Base-by-base conservation (phyloP, 495 filamentous ascomycete genomes). In the Rusavskia elegans region DNA sequence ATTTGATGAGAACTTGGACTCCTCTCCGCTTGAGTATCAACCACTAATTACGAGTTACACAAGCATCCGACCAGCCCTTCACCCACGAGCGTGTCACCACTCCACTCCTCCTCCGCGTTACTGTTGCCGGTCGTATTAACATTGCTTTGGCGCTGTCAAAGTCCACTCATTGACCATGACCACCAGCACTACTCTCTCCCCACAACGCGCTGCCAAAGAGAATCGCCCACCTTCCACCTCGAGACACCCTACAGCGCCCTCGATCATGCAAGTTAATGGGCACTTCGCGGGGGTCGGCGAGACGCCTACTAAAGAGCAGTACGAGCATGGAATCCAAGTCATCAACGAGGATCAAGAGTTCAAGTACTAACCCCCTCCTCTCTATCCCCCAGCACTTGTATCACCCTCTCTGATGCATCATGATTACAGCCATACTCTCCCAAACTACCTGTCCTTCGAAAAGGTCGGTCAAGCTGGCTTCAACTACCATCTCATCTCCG, bases 401-500 rank as follows among this genome's bases (percentile, higher is more conserved):
- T 3, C 4, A 27, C 25, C 25, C 49, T n/a, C 45, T 19, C 61
- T 42, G 52, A 54, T 14, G n/a, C 2, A 19, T 37, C 9, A 27
- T n/a, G 13, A 9, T 30, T 57, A 38, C 64, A 95, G 87, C 68
- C 73, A 78, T 19, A 81, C 89, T 59, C 73, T 98, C 59, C 82
- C 80, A 59, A 78, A 78, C 39, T 98, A 97, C 67, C 76, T 98
- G 41, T 69, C 72, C 53, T 70, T 81, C 57, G 86, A 89, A 66
- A 76, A 83, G 59, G 79, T 94, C 63, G 82, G 85, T 32, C 77
- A 82, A 48, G 80, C 87, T 54, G 92, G 92, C 62, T 98, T 98
- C 79, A 95, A 95, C 67, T 98, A 98, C 68, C 92, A 98, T 65
- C 80, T 98, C 55, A 95, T 98, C 56, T 95, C 90, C 56, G 92